These are phyloP conservation scores for Fusarium xyrophilum DNA, from an alignment of 2,329 filamentous ascomycete species.

Conservation along the genomic window DNA sequence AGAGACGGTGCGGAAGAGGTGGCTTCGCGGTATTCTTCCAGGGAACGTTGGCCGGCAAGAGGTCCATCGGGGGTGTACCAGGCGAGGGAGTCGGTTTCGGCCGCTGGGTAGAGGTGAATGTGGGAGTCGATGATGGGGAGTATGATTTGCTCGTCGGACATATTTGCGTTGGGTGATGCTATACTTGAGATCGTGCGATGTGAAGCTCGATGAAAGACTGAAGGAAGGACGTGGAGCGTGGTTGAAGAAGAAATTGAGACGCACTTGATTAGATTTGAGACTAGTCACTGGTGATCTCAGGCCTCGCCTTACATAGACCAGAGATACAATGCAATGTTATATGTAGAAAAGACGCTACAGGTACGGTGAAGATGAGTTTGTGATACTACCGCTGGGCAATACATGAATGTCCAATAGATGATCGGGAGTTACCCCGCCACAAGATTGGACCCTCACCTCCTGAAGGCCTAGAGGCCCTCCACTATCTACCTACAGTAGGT, in stretches of 20 bases:
- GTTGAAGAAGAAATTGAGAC: background rate
- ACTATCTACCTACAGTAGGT: no score
- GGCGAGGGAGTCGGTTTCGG: slow-evolving; percentile 69
- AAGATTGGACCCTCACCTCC: slow-evolving; percentile 8
- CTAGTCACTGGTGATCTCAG: background rate
- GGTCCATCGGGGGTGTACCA: slow-evolving; percentile 71
- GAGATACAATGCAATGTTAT: background rate
- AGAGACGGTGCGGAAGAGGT: slow-evolving; percentile 54
- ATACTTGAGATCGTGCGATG: background rate
- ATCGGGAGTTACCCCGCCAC: slow-evolving; percentile 32
- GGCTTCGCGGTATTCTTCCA: slow-evolving; percentile 66
- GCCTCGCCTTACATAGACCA: background rate
- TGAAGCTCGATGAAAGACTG: background rate
- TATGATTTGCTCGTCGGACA: slow-evolving; percentile 50
- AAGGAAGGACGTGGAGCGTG: background rate
- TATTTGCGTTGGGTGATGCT: slow-evolving; percentile 31
- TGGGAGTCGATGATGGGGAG: slow-evolving; percentile 84
- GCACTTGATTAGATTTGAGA: background rate
- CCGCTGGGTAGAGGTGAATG: slow-evolving; percentile 82
- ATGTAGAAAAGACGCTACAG: slow-evolving; percentile 11
- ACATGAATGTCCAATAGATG: slow-evolving; percentile 7
- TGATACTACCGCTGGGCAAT: background rate
- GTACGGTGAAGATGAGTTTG: slow-evolving; percentile 24
- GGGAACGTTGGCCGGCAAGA: slow-evolving; percentile 68
- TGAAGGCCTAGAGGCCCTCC: background rate